Evolutionary conservation across 2,329 filamentous ascomycete genomes (phyloP).

Genomic region (Exophiala spinifera): DNA sequence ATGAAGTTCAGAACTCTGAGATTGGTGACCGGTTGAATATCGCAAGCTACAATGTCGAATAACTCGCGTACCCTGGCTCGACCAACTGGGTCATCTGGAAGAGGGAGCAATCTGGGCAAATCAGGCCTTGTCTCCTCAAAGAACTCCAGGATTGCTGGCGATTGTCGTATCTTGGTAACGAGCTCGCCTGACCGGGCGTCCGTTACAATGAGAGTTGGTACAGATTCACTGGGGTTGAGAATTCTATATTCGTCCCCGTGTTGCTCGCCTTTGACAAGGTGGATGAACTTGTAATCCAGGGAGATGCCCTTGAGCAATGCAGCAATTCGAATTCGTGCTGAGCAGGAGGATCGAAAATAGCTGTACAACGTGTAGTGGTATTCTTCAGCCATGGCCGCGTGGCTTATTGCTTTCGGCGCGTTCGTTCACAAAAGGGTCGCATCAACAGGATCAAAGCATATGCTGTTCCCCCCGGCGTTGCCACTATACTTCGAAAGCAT

Average conservation of each 20-base stretch:
- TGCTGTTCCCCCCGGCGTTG: too few species aligned
- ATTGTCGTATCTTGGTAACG: conserved; percentile 52
- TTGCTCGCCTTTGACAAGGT: conserved; percentile 57
- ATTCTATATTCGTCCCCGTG: conserved; percentile 42
- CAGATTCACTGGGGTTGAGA: conserved; percentile 54
- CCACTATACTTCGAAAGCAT: too few species aligned
- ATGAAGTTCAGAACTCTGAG: conserved; percentile 52
- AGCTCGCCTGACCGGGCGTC: conserved; percentile 24
- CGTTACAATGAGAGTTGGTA: conserved; percentile 53
- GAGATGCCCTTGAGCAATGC: conserved; percentile 54
- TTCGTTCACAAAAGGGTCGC: not conserved
- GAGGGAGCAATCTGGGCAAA: conserved; percentile 47
- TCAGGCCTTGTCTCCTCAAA: conserved; percentile 55
- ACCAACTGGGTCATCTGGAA: conserved; percentile 34
- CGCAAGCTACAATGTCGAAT: conserved; percentile 53
- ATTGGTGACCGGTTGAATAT: conserved; percentile 62
- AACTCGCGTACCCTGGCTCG: conserved; percentile 55
- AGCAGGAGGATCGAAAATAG: conserved; percentile 63
- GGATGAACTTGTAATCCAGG: conserved; percentile 49
- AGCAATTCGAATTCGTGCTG: conserved; percentile 60
- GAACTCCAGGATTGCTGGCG: conserved; percentile 60
- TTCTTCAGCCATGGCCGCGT: not conserved
- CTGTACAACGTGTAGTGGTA: conserved; percentile 48
- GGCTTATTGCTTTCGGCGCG: not conserved
- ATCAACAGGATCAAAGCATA: not conserved